Evolutionary conservation across 768 basidiomycete species (phyloP), one percentile per base, ranked within the genome.

Genomic region (Amanita inopinata): DNA sequence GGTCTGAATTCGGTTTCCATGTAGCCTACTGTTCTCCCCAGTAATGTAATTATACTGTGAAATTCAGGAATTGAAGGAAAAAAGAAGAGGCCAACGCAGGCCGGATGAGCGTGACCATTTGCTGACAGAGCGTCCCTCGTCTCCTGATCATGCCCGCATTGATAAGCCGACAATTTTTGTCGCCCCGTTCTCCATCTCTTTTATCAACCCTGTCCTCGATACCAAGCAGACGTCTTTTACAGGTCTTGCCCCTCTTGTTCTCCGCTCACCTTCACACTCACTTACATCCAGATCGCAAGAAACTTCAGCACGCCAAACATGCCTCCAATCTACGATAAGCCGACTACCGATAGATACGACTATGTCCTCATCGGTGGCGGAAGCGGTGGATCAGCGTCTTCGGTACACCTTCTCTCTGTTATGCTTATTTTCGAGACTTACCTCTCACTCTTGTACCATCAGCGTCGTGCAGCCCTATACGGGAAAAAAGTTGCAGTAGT

Each of bases 401-500:
- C 89, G 47, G 90, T 89, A 55, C 56, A 83, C n/a, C n/a, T 64
- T 25, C 12, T 18, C 7, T 1, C 22, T 17, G 28, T 14, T 25
- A 14, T 30, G 27, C 25, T 30, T 30, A 7, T 33, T 14, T 14
- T 10, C 41, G 36, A 30, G 41, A 10, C n/a, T 33, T 41, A 40
- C 28, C 15, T 1, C 40, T 36, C 33, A 23, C 33, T 27, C 33
- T 42, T 25, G 18, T 35, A 25, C n/a, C 22, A 39, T 23, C 52
- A 96, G 91, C 76, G 96, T 47, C 80, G 96, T 43, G 96, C 94
- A 10, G 88, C 88, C 12, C 70, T 72, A 12, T 92, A 97, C 60
- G 93, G 93, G 30, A 88, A 85, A 60, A 94, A 92, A 61, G 89
- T 90, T 40, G 94, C 92, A 9, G 64, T 97, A 19, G 76, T 97